A percentile compares a stretch with the other conserved stretches of the same genome.
Evolutionary conservation across 805 yeast genomes (phyloP).

Genomic region (Lachancea sp.): DNA sequence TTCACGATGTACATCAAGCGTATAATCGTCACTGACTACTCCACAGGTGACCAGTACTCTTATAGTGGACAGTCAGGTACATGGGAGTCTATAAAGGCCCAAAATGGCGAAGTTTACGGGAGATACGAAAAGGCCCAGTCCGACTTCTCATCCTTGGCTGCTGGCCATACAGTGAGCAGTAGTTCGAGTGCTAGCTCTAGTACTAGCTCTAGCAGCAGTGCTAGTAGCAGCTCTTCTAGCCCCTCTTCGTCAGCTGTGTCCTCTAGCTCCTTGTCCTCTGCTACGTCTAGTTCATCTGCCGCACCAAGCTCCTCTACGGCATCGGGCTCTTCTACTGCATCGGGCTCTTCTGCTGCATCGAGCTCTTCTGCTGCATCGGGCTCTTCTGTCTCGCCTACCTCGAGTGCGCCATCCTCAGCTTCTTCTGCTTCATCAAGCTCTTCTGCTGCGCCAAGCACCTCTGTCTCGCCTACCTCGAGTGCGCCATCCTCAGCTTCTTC

Average conservation of each 20-base stretch:
- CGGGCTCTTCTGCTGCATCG: too few species aligned
- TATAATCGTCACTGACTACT: conserved; percentile 60
- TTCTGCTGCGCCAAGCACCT: conserved; percentile 1
- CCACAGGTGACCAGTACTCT: conserved; percentile 52
- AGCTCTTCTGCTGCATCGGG: conserved; percentile 1
- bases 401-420: conserved; percentile 9
- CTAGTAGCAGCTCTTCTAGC: conserved; percentile 7
- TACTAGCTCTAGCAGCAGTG: conserved; percentile 10
- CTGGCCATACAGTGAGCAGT: conserved; percentile 21
- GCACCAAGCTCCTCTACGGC: background rate
- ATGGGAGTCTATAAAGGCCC: conserved; percentile 54
- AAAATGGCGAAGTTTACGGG: conserved; percentile 56
- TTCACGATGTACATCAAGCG: conserved; percentile 59
- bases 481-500: conserved; percentile 8
- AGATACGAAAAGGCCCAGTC: conserved; percentile 42
- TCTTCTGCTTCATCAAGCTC: conserved; percentile 3
- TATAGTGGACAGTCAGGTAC: conserved; percentile 51
- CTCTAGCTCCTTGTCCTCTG: conserved; percentile 12
- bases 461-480: conserved; percentile 9
- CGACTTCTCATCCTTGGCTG: conserved; percentile 34
- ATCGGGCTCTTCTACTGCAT: conserved; percentile 4
- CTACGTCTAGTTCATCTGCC: conserved; percentile 14
- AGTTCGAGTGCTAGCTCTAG: conserved; percentile 12
- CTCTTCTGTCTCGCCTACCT: conserved; percentile 5
- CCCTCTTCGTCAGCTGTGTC: conserved; percentile 11